phyloP scores from a whole-genome alignment of 495 filamentous ascomycete genomes.

The Cladorrhinum samala region DNA sequence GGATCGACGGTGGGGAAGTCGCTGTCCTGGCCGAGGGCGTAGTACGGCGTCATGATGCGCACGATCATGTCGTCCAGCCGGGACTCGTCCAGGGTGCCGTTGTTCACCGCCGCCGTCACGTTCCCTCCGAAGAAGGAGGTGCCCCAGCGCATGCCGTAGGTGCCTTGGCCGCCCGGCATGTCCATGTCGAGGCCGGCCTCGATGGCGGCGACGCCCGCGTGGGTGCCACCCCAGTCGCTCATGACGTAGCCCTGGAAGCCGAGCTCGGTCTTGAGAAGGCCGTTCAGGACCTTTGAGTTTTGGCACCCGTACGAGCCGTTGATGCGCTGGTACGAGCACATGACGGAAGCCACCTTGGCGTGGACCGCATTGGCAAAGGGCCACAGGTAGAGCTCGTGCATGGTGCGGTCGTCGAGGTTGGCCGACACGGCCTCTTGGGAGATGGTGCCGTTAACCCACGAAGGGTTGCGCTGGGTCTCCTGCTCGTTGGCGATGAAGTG shows the following conservation, averaged over 20 bases:
- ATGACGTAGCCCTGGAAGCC: constrained; percentile 58
- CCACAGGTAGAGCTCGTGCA: constrained; percentile 71
- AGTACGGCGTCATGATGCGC: constrained; percentile 42
- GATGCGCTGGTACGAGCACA: constrained; percentile 66
- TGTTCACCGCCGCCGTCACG: constrained; percentile 38
- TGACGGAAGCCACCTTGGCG: constrained; percentile 55
- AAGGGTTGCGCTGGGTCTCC: constrained; percentile 54
- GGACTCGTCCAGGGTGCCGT: constrained; percentile 43
- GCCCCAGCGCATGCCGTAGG: constrained; percentile 33
- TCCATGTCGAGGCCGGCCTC: constrained; percentile 57
- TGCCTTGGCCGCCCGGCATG: constrained; percentile 53
- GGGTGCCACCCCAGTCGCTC: constrained; percentile 58
- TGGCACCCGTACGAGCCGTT: constrained; percentile 62
- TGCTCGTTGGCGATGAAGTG: constrained; percentile 65
- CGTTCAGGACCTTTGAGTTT: constrained; percentile 56
- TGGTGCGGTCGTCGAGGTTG: constrained; percentile 60
- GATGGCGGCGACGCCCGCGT: constrained; percentile 48
- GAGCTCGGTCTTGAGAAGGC: constrained; percentile 58
- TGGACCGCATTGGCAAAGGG: constrained; percentile 61
- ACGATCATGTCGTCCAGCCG: constrained; percentile 49
- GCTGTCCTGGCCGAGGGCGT: constrained; percentile 50
- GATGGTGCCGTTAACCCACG: constrained; percentile 20
- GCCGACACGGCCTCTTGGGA: constrained; percentile 44
- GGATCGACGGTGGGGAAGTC: constrained; percentile 40
- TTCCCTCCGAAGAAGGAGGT: constrained; percentile 34